A percentile compares a stretch with the other conserved stretches of the same genome.
phyloP scores from a whole-genome alignment of 2,329 filamentous ascomycete species.

The Verticillium tricorpus region DNA sequence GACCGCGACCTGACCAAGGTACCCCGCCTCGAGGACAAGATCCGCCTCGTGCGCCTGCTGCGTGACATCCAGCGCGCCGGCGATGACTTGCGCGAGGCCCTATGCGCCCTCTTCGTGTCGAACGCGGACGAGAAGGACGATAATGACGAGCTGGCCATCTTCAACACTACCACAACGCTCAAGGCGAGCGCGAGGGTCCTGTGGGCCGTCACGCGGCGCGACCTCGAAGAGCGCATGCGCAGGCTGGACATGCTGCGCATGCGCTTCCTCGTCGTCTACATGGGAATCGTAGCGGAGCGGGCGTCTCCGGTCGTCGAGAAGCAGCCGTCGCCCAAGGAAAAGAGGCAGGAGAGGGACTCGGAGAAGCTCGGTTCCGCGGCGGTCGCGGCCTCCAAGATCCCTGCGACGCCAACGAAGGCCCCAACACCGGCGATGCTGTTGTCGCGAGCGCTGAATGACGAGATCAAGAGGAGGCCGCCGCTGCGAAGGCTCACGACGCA shows the following conservation, averaged over 20 bases:
- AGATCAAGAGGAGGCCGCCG: constrained; percentile 38
- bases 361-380: not conserved
- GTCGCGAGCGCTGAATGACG: constrained; percentile 37
- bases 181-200: constrained; percentile 46
- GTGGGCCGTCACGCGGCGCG: constrained; percentile 51
- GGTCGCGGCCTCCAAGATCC: constrained; percentile 16
- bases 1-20: constrained; percentile 55
- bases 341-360: constrained; percentile 7
- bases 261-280: constrained; percentile 60
- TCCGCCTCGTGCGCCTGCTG: constrained; percentile 52
- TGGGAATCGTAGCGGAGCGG: constrained; percentile 50
- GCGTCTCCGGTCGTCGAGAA: constrained; percentile 29
- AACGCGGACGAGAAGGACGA: constrained; percentile 29
- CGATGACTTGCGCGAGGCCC: constrained; percentile 57
- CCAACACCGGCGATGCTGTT: constrained; percentile 27
- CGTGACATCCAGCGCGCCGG: constrained; percentile 58
- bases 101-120: constrained; percentile 45
- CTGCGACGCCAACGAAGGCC: constrained; percentile 22
- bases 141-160: constrained; percentile 16
- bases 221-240: constrained; percentile 53
- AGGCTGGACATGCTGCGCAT: constrained; percentile 58
- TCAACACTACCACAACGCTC: constrained; percentile 28
- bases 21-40: constrained; percentile 56
- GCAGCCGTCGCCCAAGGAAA: constrained; percentile 16
- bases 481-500: constrained; percentile 50